Base-by-base conservation (phyloP, 805 yeast genomes). In the Candida khao-thaluensis region DNA sequence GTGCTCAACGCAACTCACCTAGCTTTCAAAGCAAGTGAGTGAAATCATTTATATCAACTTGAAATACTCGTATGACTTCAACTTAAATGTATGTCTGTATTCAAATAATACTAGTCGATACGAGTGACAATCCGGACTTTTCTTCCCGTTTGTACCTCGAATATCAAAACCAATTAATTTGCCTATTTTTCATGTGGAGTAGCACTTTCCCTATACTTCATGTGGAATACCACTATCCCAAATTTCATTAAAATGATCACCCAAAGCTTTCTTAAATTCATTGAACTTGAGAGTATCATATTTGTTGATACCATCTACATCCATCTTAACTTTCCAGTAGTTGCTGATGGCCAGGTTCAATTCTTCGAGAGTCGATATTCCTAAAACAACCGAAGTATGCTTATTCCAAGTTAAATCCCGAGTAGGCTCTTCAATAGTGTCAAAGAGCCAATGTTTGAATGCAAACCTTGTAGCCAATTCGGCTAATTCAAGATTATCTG, bases 381-480 rank as follows among this genome's bases (percentile, higher is more conserved):
- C 98, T 33, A 90, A 62, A 2, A 90, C 93, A 2, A 90, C 79
- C 4, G 79, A 72, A 0, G 85, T 53, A 7, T 48, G 44, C 7
- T 36, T 36, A 43, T 64, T 56, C 60, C 62, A 57, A 5, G 35
- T 36, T 33, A 53, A 44, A 5, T 41, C 45, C n/a, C 16, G 10
- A 1, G n/a, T 17, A 14, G 42, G 38, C 20, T 45, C 44, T 6
- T 40, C 41, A 11, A n/a, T 32, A 6, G 59, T 49, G 8, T 52
- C 59, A 38, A 63, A 63, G 11, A 67, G 49, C 88, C 90, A 85
- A 37, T 70, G 62, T 33, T 75, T 62, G 27, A 85, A 62, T 0
- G 96, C 90, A 57, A 71, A 91, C 44, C 93, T 68, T 1, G 86
- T 80, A 2, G 96, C 85, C 44, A 89, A 59, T 45, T 84, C 91